Base-by-base conservation (phyloP, 1,284 basidiomycete genomes). In the Ganoderma meredithae region DNA sequence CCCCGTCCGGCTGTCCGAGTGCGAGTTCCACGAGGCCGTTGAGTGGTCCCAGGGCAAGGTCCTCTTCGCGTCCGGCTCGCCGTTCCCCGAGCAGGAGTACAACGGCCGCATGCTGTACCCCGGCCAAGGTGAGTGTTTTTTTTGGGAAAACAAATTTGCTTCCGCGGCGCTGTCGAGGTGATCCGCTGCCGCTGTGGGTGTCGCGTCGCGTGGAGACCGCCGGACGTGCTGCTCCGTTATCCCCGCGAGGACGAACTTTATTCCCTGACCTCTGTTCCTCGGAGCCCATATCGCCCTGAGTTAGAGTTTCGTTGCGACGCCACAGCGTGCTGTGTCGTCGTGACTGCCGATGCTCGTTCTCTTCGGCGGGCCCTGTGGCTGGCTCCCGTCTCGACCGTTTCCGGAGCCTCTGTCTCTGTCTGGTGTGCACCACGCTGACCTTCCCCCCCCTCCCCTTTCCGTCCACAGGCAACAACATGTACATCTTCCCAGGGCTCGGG, bases 11-110 rank as follows among this genome's bases (percentile, higher is more conserved):
- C 88, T 96, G 67, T 94, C 93, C 47, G 94, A 95, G 78, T 93
- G 93, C 77, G 91, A 92, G 40, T 98, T 96, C 80, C 84, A 91
- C 68, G 93, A 97, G 72, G 95, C 96, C 1, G 88, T 98, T 66
- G 82, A 87, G 65, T 90, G 92, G 82, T 92, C 91, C 5, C 79
- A 86, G 43, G 93, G 94, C 31, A 82, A 81, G 55, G 93, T 94
- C 33, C 86, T 98, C 69, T 98, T 97, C 78, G 96, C 97, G 0
- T 92, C 91, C 44, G 97, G 96, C 1, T 96, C 94, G 55, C 96
- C 96, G 1, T 98, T 97, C 87, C 88, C 90, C 7, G 84, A 86
- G 68, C 83, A 89, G 67, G 78, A 83, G 62, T 92, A 84, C 81
- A 79, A 87, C 41, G 89, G 91, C 60, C 83, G 83, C 70, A 86